Base-by-base conservation (phyloP, 225 moss, liverwort and hornwort genomes). In the Polytrichum formosum region DNA sequence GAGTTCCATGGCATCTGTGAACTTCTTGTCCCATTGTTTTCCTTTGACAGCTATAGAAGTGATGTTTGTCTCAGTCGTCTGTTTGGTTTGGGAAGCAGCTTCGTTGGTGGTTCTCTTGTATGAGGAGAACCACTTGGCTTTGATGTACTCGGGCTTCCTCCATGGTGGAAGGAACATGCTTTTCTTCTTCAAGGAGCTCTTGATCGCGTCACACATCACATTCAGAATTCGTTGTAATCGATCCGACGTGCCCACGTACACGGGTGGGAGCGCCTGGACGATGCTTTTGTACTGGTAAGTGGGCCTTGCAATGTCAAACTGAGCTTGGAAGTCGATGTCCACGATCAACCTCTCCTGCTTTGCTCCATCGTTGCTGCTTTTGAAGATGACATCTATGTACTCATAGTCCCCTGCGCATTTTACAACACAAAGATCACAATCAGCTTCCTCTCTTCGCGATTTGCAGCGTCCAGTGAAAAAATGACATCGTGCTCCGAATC, bases 241-340 rank as follows among this genome's bases (percentile, higher is more conserved):
- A 65, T 90, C 91, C 10, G 85, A 56, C 18, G 76, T 79, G 69
- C 93, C 93, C 7, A 93, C 90, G 53, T 73, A 96, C 10, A 93
- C 65, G 20, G 78, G 18, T 1, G 95, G 90, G 69, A 93, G 71
- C 6, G 73, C 74, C 28, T 87, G 87, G 18, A 91, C 80, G 7
- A 91, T 77, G 8, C 75, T 72, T 55, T 76, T 79, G 79, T 90
- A 96, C 37, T 82, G 74, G 9, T 75, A 53, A 19, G 91, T 90
- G 5, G 92, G 95, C 9, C 95, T 76, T 4, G 93, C 95, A 71
- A 96, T 96, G 73, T 93, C 88, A 25, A 96, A 96, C 78, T 96
- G 95, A 3, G 83, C 73, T 67, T 72, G 83, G 67, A 96, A 96
- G 64, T 90, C 90, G 18, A 90, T 82, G 72, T 96, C 95, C 16